These are phyloP conservation scores for Astragalus glycyphyllos DNA, from an alignment of 306 rosid species.

Conservation along the genomic window DNA sequence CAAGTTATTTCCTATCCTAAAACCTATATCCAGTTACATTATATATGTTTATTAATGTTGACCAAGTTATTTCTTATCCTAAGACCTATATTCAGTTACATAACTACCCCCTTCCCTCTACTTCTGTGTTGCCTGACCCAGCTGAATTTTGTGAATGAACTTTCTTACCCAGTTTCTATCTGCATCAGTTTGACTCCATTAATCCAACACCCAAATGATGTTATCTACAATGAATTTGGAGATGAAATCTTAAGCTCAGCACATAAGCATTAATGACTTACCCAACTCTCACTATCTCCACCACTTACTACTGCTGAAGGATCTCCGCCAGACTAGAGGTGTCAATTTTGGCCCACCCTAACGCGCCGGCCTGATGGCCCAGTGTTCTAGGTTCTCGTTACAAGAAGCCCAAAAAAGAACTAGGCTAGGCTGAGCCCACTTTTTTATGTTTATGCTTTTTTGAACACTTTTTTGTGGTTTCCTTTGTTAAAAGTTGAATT, in stretches of 20 bases:
- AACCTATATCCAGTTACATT: conserved; percentile 15
- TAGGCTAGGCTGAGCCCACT: no score
- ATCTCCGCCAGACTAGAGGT: neutral
- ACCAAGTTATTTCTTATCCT: conserved; percentile 23
- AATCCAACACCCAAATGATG: conserved; percentile 18
- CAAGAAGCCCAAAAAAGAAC: no score
- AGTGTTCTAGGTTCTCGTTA: no score
- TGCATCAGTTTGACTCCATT: neutral
- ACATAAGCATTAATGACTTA: neutral
- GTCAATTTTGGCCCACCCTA: no score
- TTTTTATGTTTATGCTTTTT: no score
- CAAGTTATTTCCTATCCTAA: conserved; percentile 19
- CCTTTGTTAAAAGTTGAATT: no score
- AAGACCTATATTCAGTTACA: no score
- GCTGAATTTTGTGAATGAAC: no score
- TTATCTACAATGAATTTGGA: neutral
- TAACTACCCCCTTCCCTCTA: neutral
- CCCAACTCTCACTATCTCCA: neutral
- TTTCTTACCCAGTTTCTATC: neutral
- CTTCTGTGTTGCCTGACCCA: conserved; percentile 17
- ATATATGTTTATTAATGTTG: neutral
- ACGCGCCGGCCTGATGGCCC: no score
- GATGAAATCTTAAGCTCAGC: neutral
- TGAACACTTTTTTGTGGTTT: no score
- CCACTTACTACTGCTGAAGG: conserved; percentile 23